These are phyloP conservation scores for Colletotrichum agaves DNA, from an alignment of 2,329 filamentous ascomycete species.

Conservation along the genomic window DNA sequence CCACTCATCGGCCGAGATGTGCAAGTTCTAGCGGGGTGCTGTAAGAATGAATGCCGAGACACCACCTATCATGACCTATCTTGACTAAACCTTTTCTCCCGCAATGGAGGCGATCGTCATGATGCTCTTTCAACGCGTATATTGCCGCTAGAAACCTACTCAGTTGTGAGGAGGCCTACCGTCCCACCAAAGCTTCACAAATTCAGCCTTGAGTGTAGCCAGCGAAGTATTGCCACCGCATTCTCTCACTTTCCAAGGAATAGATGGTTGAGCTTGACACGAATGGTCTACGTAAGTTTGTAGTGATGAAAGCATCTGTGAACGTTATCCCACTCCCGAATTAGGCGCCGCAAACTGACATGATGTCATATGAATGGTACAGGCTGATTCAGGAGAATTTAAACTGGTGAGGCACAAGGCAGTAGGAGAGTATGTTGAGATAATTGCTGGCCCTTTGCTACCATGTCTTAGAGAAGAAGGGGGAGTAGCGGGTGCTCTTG, in stretches of 20 bases:
- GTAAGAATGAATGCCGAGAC: background rate
- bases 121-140: background rate
- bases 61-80: background rate
- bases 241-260: background rate
- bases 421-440: background rate
- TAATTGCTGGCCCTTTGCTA: background rate
- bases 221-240: background rate
- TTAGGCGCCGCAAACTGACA: background rate
- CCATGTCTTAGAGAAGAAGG: background rate
- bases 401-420: background rate
- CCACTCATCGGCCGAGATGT: background rate
- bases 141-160: background rate
- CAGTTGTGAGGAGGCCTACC: background rate
- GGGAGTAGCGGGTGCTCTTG: background rate
- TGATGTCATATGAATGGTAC: background rate
- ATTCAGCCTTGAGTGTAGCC: background rate
- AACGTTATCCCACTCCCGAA: background rate
- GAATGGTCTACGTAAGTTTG: background rate
- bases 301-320: background rate
- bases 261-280: background rate
- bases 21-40: background rate
- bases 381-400: background rate
- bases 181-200: background rate
- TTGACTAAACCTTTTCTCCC: background rate
- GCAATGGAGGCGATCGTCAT: background rate